Percentiles rank a stretch among this genome's conserved stretches.
phyloP scores from a whole-genome alignment of 352 stramenopile genomes.

The Thalassiosira delicatula region DNA sequence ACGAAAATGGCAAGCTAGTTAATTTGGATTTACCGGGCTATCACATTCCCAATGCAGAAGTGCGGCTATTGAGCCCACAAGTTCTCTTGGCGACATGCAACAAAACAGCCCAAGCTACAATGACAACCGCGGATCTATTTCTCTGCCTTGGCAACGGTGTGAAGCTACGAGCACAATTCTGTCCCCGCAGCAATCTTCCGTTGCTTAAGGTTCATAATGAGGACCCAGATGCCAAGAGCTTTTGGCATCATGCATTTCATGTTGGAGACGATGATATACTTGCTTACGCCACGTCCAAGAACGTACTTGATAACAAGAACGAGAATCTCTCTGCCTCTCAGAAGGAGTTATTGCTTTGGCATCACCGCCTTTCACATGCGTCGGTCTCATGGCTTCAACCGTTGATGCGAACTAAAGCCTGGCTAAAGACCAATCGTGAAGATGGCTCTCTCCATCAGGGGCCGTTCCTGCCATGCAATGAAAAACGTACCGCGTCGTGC shows the following conservation, averaged over 20 bases:
- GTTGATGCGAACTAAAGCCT: slow-evolving; percentile 24
- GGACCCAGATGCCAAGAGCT: background rate
- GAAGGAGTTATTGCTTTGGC: slow-evolving; percentile 62
- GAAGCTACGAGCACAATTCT: slow-evolving; percentile 5
- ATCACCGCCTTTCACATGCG: slow-evolving; percentile 57
- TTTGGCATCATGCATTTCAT: slow-evolving; percentile 2
- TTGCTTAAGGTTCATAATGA: slow-evolving; percentile 5
- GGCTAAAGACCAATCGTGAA: background rate
- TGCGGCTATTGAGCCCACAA: slow-evolving; percentile 28
- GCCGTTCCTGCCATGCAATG: slow-evolving; percentile 17
- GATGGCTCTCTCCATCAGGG: background rate
- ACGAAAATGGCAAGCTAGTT: slow-evolving; percentile 4
- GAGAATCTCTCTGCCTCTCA: slow-evolving; percentile 48
- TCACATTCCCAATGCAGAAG: slow-evolving; percentile 22
- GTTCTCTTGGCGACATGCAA: background rate
- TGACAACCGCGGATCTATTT: background rate
- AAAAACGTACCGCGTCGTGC: background rate
- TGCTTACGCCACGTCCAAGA: background rate
- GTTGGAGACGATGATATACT: background rate
- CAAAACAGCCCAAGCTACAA: background rate
- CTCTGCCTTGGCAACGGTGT: slow-evolving; percentile 11
- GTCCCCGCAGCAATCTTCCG: slow-evolving; percentile 7
- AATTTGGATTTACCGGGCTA: slow-evolving; percentile 11
- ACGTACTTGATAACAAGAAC: slow-evolving; percentile 26
- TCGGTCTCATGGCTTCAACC: slow-evolving; percentile 34